Base-by-base conservation (phyloP, 768 basidiomycete genomes). In the Lactifluus rugatus region DNA sequence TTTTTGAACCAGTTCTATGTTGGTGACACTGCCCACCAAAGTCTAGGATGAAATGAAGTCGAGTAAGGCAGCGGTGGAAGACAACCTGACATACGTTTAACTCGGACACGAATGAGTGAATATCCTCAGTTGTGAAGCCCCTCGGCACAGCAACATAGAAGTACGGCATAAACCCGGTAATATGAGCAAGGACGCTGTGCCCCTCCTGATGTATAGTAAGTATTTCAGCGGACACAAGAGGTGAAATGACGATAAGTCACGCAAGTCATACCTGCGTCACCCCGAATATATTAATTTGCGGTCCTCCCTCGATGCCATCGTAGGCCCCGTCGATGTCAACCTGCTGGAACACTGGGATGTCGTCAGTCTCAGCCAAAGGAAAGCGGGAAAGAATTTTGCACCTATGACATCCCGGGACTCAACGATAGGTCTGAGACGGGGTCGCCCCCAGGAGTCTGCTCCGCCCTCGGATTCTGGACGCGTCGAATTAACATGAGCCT, bases 101-200 rank as follows among this genome's bases (percentile, higher is more conserved):
- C 58, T 85, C 76, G 14, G 78, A 74, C 44, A 72, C 74, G 66
- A 99, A 85, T 0, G 84, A 70, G 2, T 73, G 73, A 2, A 87
- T 66, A 64, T 97, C 93, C 17, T 79, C 76, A 32, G 78, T 73
- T 31, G 76, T 72, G 63, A 97, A 93, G 0, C 93, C 93, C 17
- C 87, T 81, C 32, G 96, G 96, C 31, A 85, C 81, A 3, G 90
- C 78, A 42, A 98, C 73, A 66, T 93, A 99, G 71, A 99, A 96
- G 71, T 99, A 98, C 0, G 96, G 95, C 49, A 83, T 71, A 68
- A 96, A 97, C 34, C 83, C 83, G 2, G 78, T 84, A 50, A 99
- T 78, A 61, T 87, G 81, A 2, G 85, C 86, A 16, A 97, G 78
- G 2, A 98, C 89, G 56, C 94, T 97, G 68, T 98, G 81, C 0